phyloP scores from a whole-genome alignment of 352 stramenopile species.

The Phytophthora tentaculata region DNA sequence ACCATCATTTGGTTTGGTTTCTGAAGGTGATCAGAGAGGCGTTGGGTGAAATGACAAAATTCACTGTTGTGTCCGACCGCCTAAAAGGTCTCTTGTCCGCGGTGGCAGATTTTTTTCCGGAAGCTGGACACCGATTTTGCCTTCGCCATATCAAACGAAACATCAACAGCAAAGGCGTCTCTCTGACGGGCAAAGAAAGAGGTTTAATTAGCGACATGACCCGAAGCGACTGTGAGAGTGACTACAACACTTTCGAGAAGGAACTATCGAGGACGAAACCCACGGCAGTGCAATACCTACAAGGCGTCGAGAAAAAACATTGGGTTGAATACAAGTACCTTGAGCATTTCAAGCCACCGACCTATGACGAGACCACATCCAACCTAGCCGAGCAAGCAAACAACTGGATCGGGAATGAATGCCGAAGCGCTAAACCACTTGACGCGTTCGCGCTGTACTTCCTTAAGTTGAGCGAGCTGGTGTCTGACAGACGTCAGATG shows the following conservation, averaged over 20 bases:
- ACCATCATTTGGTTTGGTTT: not conserved
- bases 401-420: slow-evolving; percentile 25
- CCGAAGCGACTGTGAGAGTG: no score
- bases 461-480: slow-evolving; percentile 1
- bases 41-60: not conserved
- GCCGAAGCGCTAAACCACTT: slow-evolving; percentile 23
- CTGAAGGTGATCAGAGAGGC: not conserved
- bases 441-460: slow-evolving; percentile 26
- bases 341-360: slow-evolving; percentile 17
- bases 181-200: slow-evolving; percentile 4
- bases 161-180: slow-evolving; percentile 10
- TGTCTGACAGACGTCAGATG: not conserved
- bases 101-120: slow-evolving; percentile 1
- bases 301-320: slow-evolving; percentile 4
- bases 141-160: slow-evolving; percentile 11
- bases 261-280: not conserved
- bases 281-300: slow-evolving; percentile 10
- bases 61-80: slow-evolving; percentile 9
- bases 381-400: no score
- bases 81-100: no score
- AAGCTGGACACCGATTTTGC: slow-evolving; percentile 12
- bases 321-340: slow-evolving; percentile 31
- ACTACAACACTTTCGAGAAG: not conserved
- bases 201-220: slow-evolving; percentile 1
- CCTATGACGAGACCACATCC: no score